Evolutionary conservation across 2,329 filamentous ascomycete species (phyloP).

Genomic region (Coniella vitis): DNA sequence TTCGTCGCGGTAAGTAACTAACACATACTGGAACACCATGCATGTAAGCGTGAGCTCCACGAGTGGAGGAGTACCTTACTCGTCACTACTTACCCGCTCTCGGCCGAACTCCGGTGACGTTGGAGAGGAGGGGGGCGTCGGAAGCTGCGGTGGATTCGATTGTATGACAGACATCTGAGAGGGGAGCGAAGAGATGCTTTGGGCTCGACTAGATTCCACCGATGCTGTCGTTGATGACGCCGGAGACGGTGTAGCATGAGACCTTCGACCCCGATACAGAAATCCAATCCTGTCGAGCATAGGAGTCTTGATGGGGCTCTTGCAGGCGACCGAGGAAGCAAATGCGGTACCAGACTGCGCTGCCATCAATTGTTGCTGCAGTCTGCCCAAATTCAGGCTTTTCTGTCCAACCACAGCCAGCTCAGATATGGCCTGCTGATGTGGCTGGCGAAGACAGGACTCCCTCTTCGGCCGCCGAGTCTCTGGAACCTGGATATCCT

Average conservation of each 20-base stretch:
- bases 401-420: slow-evolving; percentile 43
- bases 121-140: slow-evolving; percentile 40
- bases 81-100: slow-evolving; percentile 55
- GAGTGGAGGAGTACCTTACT: slow-evolving; percentile 3
- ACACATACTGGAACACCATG: slow-evolving; percentile 47
- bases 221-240: slow-evolving; percentile 26
- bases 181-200: slow-evolving; percentile 25
- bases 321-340: slow-evolving; percentile 9
- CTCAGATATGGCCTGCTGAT: slow-evolving; percentile 38
- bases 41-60: slow-evolving; percentile 22
- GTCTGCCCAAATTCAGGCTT: slow-evolving; percentile 39
- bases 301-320: slow-evolving; percentile 27
- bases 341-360: slow-evolving; percentile 21
- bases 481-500: slow-evolving; percentile 12
- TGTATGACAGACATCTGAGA: slow-evolving; percentile 14
- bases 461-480: background rate
- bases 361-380: slow-evolving; percentile 36
- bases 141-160: slow-evolving; percentile 1
- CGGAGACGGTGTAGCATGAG: slow-evolving; percentile 29
- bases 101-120: slow-evolving; percentile 74
- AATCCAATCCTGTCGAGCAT: slow-evolving; percentile 43
- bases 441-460: slow-evolving; percentile 5
- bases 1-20: slow-evolving; percentile 64
- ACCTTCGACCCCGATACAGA: slow-evolving; percentile 35
- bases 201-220: slow-evolving; percentile 26